These are phyloP conservation scores for Ramalina peruviana DNA, from an alignment of 495 filamentous ascomycete species.

Conservation along the genomic window DNA sequence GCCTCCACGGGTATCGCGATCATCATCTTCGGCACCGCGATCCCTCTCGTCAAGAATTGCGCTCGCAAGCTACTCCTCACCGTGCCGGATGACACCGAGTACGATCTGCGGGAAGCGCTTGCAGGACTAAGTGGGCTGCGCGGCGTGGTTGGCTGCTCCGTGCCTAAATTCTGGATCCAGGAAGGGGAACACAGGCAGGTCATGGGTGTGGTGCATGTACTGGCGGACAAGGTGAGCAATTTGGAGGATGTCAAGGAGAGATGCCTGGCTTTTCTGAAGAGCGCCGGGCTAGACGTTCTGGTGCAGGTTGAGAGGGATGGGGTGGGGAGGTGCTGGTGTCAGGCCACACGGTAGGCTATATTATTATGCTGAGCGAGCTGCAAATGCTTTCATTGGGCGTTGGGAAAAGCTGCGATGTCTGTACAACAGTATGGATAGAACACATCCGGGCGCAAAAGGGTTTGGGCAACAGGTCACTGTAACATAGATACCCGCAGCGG, in stretches of 20 bases:
- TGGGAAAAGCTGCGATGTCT: too few relatives aligned
- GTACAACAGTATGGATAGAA: too few relatives aligned
- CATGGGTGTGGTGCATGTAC: slow-evolving; percentile 71
- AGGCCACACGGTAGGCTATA: not conserved
- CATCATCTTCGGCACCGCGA: slow-evolving; percentile 76
- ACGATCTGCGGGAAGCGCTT: slow-evolving; percentile 71
- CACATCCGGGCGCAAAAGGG: too few relatives aligned
- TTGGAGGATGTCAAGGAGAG: slow-evolving; percentile 64
- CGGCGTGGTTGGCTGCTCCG: slow-evolving; percentile 75
- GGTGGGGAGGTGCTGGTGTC: slow-evolving; percentile 68
- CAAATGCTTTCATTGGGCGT: too few relatives aligned
- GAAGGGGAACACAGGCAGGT: slow-evolving; percentile 49
- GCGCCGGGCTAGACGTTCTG: slow-evolving; percentile 54
- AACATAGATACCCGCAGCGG: too few relatives aligned
- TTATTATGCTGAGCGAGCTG: too few relatives aligned
- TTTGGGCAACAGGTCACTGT: too few relatives aligned
- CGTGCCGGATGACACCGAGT: slow-evolving; percentile 75
- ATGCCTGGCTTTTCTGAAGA: slow-evolving; percentile 40
- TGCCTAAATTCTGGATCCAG: slow-evolving; percentile 89
- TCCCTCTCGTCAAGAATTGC: slow-evolving; percentile 74
- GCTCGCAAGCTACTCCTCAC: slow-evolving; percentile 71
- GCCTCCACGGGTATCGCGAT: slow-evolving; percentile 89
- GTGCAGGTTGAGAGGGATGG: slow-evolving; percentile 68
- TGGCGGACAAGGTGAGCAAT: slow-evolving; percentile 52
- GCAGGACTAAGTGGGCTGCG: slow-evolving; percentile 68